Conservation (phyloP, 768 basidiomycete species). For the Suillus luteus region DNA sequence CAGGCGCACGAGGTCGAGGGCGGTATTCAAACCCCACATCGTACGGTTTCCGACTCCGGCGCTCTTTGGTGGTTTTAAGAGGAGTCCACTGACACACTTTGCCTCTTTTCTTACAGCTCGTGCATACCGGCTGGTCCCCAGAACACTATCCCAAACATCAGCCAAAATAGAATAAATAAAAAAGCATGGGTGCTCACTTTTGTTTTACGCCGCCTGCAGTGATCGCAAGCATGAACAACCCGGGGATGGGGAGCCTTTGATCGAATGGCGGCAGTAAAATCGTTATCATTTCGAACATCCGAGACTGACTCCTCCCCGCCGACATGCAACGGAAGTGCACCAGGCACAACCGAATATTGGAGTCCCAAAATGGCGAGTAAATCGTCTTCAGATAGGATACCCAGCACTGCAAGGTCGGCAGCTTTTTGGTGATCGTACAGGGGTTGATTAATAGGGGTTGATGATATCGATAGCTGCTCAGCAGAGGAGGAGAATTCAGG, state of each 20-base stretch:
- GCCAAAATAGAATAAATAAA: too few relatives aligned
- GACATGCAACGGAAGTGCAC: neutral
- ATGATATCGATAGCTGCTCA: neutral
- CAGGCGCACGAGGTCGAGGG: neutral
- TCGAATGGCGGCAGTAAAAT: neutral
- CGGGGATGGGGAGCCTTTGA: neutral
- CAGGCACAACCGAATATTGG: neutral
- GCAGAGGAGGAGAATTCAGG: neutral
- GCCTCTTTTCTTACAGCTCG: neutral
- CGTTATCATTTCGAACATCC: neutral
- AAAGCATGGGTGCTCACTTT: neutral
- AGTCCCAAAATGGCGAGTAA: neutral
- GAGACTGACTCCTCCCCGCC: neutral
- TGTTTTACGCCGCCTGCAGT: slow-evolving; percentile 1
- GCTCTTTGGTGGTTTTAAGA: neutral
- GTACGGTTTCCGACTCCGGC: neutral
- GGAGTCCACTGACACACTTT: slow-evolving; percentile 5
- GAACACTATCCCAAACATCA: neutral
- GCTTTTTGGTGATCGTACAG: neutral
- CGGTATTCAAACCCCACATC: neutral
- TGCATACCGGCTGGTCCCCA: neutral
- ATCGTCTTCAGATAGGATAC: neutral
- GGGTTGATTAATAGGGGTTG: neutral
- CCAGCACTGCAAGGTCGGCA: neutral
- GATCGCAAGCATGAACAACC: neutral